These are phyloP conservation scores for Effrenium voratum DNA, from an alignment of 73 alveolate species.

Conservation along the genomic window DNA sequence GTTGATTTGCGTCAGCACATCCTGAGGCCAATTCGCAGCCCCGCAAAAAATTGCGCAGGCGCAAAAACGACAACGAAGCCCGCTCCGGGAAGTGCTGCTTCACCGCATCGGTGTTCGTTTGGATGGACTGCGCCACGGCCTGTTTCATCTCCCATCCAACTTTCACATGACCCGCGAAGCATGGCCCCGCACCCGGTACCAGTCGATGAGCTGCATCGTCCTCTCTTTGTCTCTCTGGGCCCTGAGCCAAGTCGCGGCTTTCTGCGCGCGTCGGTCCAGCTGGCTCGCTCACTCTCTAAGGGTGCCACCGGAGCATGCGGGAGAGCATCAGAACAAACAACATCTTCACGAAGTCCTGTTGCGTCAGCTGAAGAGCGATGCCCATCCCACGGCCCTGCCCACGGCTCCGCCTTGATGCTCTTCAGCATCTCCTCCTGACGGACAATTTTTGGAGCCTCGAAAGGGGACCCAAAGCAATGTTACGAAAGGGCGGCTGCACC, in stretches of 20 bases:
- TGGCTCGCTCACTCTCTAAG: no score
- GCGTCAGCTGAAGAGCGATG: neutral
- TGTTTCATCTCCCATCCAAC: no score
- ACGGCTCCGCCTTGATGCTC: constrained; percentile 24
- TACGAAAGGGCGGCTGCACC: no score
- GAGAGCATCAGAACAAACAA: constrained; percentile 40
- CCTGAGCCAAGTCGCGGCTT: neutral
- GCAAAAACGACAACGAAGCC: neutral
- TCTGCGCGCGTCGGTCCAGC: no score
- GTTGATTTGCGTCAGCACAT: constrained; percentile 79
- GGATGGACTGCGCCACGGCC: no score
- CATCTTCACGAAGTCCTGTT: constrained; percentile 51
- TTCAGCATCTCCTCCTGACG: constrained; percentile 13
- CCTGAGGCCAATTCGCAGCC: constrained; percentile 10
- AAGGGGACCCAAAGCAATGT: neutral
- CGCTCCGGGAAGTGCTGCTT: neutral
- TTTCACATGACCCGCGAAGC: no score
- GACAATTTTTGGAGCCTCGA: neutral
- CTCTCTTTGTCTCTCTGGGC: neutral
- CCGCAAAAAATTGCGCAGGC: neutral
- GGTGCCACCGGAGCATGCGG: neutral
- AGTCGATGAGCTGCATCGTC: constrained; percentile 19
- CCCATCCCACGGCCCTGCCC: neutral
- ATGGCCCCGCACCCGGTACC: constrained; percentile 25
- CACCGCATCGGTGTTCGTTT: neutral